Base-by-base conservation (phyloP, 257 asterid genomes). In the Forsythia viridissima region DNA sequence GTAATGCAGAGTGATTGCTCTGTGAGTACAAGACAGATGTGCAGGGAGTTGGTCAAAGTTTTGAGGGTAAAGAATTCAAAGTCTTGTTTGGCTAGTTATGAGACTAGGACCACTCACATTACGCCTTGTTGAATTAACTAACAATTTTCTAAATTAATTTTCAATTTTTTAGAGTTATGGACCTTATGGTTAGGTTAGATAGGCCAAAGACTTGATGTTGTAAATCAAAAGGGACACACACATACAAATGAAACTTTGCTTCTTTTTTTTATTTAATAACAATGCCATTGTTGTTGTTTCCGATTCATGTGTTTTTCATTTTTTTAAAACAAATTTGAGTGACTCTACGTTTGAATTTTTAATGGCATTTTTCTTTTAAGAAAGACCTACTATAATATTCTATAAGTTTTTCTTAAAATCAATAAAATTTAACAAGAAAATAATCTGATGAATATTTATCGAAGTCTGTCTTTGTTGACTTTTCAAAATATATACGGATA, bases 1-100 rank as follows among this genome's bases (percentile, higher is more conserved):
- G 98, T 94, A 75, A 94, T 94, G 98, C 98, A 92, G 88, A 94
- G 98, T 76, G 86, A 80, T 16, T 94, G 97, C 63, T 73, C 93
- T 0, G 77, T 86, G 3, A 80, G 75, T 69, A 88, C 89, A 36
- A 83, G 81, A 85, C 86, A 88, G 74, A 91, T 92, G 97, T 94
- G 98, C 80, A 82, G 87, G 1, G 97, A 94, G n/a, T 80, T 94
- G 88, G 97, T 94, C 92, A 94, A 92, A 80, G 93, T 88, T 4
- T 77, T 94, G 85, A 79, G 92, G 88, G 90, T 73, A 7, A 91
- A 85, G 44, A 84, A 79, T 82, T 73, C 86, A 0, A 92, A 87
- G 91, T 91, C 97, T 70, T 91, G 90, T 86, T 88, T 92, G 94
- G 94, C 97, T 20, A 89, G 97, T 40, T 94, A 94, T 30, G 92